These are phyloP conservation scores for Aspergillus felis DNA, from an alignment of 2,329 filamentous ascomycete genomes.

Conservation along the genomic window DNA sequence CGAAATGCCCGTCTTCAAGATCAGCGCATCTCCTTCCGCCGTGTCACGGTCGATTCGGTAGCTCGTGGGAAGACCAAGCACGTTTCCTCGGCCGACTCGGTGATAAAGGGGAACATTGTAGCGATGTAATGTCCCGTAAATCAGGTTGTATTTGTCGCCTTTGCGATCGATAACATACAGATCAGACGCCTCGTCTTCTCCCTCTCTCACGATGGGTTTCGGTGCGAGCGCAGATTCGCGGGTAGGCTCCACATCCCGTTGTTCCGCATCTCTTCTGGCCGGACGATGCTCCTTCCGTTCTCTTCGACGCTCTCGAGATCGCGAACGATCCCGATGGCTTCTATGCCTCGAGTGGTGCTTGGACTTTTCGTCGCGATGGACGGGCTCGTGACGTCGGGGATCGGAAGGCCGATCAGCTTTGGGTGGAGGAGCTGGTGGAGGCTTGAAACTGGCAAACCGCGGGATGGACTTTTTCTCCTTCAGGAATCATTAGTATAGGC, in stretches of 20 bases:
- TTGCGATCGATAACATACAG: slow-evolving; percentile 65
- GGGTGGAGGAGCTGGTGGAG: slow-evolving; percentile 34
- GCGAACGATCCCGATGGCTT: slow-evolving; percentile 21
- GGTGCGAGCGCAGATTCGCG: slow-evolving; percentile 3
- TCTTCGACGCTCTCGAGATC: slow-evolving; percentile 16
- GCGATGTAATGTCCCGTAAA: slow-evolving; percentile 70
- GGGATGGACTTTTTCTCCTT: slow-evolving; percentile 50
- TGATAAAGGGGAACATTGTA: slow-evolving; percentile 69
- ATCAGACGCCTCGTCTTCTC: slow-evolving; percentile 16
- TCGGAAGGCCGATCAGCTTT: slow-evolving; percentile 18
- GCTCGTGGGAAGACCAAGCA: slow-evolving; percentile 62
- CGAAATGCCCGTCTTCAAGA: slow-evolving; percentile 31
- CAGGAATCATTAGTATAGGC: slow-evolving; percentile 1
- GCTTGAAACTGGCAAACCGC: slow-evolving; percentile 72
- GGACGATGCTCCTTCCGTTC: slow-evolving; percentile 12
- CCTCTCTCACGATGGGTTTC: slow-evolving; percentile 11
- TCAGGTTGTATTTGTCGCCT: slow-evolving; percentile 71
- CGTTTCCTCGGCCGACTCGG: slow-evolving; percentile 62
- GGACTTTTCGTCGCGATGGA: slow-evolving; percentile 18
- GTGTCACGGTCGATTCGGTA: slow-evolving; percentile 65
- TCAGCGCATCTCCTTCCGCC: slow-evolving; percentile 35
- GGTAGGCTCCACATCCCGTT: slow-evolving; percentile 4
- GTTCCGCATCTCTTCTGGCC: slow-evolving; percentile 10
- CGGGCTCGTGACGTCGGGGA: slow-evolving; percentile 16
- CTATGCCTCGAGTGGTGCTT: slow-evolving; percentile 22